Evolutionary conservation across 2,329 filamentous ascomycete genomes (phyloP).

Genomic region (Zymoseptoria tritici): DNA sequence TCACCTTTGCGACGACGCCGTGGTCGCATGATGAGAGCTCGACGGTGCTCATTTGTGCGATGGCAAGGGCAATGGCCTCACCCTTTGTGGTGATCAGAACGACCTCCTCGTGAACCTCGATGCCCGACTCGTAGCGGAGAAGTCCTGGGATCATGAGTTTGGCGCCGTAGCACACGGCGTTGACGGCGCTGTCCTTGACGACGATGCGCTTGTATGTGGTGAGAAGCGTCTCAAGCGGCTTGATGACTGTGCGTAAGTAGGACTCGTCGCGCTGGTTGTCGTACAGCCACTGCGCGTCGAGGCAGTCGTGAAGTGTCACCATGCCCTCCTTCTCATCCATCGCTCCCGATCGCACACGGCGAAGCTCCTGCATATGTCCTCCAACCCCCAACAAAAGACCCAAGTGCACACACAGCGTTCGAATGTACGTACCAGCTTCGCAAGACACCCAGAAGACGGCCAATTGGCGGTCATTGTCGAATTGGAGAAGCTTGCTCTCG

Average conservation of each 20-base stretch:
- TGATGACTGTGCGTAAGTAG: slow-evolving; percentile 83
- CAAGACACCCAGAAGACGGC: slow-evolving; percentile 99
- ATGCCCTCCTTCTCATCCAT: slow-evolving; percentile 87
- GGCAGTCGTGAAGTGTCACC: slow-evolving; percentile 88
- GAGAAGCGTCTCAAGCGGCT: slow-evolving; percentile 85
- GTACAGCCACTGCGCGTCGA: slow-evolving; percentile 92
- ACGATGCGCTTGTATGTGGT: slow-evolving; percentile 93
- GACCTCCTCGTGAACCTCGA: slow-evolving; percentile 92
- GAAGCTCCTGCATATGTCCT: slow-evolving; percentile 96
- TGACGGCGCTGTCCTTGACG: slow-evolving; percentile 93
- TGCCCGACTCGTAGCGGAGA: slow-evolving; percentile 81
- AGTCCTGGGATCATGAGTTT: slow-evolving; percentile 98
- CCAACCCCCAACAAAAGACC: slow-evolving; percentile 72
- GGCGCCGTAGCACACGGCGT: slow-evolving; percentile 95
- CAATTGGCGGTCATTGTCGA: slow-evolving; percentile 95
- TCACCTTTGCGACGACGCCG: slow-evolving; percentile 96
- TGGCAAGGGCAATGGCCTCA: slow-evolving; percentile 92
- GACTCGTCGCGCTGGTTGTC: slow-evolving; percentile 95
- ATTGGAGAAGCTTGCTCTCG: slow-evolving; percentile 90
- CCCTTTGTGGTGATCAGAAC: slow-evolving; percentile 99
- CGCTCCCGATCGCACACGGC: slow-evolving; percentile 85
- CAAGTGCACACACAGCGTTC: slow-evolving; percentile 93
- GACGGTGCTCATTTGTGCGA: slow-evolving; percentile 95
- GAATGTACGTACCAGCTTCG: slow-evolving; percentile 97
- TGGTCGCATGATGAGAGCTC: slow-evolving; percentile 96